Conservation (phyloP, 2,329 filamentous ascomycete species). For the Incumbomyces delicatus region DNA sequence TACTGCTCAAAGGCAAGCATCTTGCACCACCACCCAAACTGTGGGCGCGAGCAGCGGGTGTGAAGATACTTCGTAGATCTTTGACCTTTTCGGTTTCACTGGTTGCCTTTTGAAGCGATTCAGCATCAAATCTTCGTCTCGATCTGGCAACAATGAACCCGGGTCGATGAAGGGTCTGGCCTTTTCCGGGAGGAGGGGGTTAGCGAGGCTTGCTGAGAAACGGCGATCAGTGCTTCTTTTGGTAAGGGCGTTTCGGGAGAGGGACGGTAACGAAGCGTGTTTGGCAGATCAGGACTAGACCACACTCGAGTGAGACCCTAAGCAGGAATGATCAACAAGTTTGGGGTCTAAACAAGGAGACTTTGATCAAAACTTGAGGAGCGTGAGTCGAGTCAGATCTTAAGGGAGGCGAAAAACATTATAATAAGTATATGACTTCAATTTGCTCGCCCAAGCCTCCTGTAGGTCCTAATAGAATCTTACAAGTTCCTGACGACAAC, state of each 20-base stretch:
- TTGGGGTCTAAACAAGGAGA: neutral
- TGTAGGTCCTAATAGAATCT: neutral
- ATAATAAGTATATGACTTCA: constrained; percentile 5
- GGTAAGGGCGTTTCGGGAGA: neutral
- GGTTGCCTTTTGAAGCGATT: constrained; percentile 8
- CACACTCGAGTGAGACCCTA: neutral
- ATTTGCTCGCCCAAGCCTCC: constrained; percentile 3
- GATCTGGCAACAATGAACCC: constrained; percentile 9
- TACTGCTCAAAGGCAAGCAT: constrained; percentile 21
- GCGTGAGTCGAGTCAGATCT: constrained; percentile 2
- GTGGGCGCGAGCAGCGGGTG: neutral
- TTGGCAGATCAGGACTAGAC: neutral
- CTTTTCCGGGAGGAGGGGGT: constrained; percentile 5
- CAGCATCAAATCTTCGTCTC: constrained; percentile 7
- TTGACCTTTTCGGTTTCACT: neutral
- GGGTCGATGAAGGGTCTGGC: constrained; percentile 10
- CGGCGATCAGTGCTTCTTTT: constrained; percentile 16
- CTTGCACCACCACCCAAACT: constrained; percentile 7
- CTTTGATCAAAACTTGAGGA: neutral
- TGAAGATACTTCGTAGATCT: neutral
- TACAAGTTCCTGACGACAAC: constrained; percentile 3
- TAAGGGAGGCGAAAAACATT: constrained; percentile 5
- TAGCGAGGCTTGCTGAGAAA: constrained; percentile 18
- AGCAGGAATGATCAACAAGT: constrained; percentile 3
- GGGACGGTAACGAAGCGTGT: neutral